Evolutionary conservation across 2,329 filamentous ascomycete genomes (phyloP), one percentile per base, ranked within the genome.

Genomic region (Mycocentrospora acerina): DNA sequence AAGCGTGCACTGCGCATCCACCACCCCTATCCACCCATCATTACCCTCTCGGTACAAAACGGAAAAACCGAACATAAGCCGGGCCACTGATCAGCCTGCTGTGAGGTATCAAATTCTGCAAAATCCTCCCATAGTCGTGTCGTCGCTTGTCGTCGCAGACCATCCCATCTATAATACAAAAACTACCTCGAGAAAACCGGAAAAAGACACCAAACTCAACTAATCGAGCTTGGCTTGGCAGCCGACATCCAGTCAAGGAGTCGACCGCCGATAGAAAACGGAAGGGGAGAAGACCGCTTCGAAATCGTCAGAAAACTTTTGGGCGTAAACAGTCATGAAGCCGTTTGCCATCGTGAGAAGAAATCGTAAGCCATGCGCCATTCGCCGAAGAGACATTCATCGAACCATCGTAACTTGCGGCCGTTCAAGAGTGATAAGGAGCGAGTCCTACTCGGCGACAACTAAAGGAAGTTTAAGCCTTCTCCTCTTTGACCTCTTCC

Each of bases 401-500:
- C 37, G 48, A 55, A 55, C 56, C 47, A 50, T 57, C 50, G 49
- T 46, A 42, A 49, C 40, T 46, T 43, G 53, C 45, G 51, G 48
- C 53, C 53, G 39, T 50, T 53, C 42, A 50, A 55, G 40, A 48
- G 46, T 50, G 45, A 53, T 52, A 53, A 44, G 45, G 38, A 53
- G 46, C 49, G 56, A 60, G 48, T 48, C 51, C 55, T 60, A 59
- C 53, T 59, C 53, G 44, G 53, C 44, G 47, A 52, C 49, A 52
- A 51, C 56, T 56, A 45, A 38, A 49, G 48, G 44, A 57, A 61
- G 55, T 46, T 57, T 66, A 69, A 60, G 66, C 66, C 55, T 67
- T 65, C 40, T 76, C 72, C 60, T 75, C 70, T 64, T 76, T 75
- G 41, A 64, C 42, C 39, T 70, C 59, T 44, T 76, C 74, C 44